These are phyloP conservation scores for Rhizoctonia solani DNA, from an alignment of 1,284 basidiomycete genomes.

Conservation along the genomic window DNA sequence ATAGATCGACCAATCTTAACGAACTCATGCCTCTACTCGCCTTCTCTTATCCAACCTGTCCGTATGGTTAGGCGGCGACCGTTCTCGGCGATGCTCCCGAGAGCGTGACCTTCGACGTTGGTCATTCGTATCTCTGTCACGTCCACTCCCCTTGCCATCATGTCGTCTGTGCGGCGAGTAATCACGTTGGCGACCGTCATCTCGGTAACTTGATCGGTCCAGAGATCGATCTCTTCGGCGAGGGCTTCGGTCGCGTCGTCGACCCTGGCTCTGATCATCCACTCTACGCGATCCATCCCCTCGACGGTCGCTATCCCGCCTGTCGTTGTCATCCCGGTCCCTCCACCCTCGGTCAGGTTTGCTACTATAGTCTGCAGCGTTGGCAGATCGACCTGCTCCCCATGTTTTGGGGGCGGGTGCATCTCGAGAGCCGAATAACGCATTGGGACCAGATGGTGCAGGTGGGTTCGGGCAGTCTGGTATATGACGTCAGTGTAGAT, in stretches of 20 bases:
- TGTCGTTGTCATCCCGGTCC: slow-evolving; percentile 35
- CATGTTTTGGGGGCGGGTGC: slow-evolving; percentile 20
- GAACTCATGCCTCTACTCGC: slow-evolving; percentile 38
- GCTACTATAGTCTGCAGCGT: slow-evolving; percentile 21
- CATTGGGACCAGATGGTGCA: slow-evolving; percentile 55
- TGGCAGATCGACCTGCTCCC: slow-evolving; percentile 26
- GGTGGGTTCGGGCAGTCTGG: slow-evolving; percentile 69
- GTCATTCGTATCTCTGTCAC: slow-evolving; percentile 41
- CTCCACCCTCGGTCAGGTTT: slow-evolving; percentile 40
- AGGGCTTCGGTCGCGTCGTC: slow-evolving; percentile 40
- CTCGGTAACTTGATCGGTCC: slow-evolving; percentile 40
- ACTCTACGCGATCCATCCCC: slow-evolving; percentile 38
- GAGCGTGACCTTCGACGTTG: slow-evolving; percentile 43
- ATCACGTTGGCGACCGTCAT: slow-evolving; percentile 42
- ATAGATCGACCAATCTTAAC: background rate
- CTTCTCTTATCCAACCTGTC: slow-evolving; percentile 41
- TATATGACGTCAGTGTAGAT: background rate
- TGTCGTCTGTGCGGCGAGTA: slow-evolving; percentile 17
- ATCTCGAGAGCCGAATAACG: slow-evolving; percentile 45
- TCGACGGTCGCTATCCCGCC: slow-evolving; percentile 36
- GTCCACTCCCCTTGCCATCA: slow-evolving; percentile 37
- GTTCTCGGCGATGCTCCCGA: slow-evolving; percentile 39
- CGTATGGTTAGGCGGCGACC: slow-evolving; percentile 41
- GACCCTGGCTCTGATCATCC: slow-evolving; percentile 37
- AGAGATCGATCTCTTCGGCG: slow-evolving; percentile 17